Evolutionary conservation across 352 stramenopile genomes (phyloP).

Genomic region (Phytophthora megakarya): DNA sequence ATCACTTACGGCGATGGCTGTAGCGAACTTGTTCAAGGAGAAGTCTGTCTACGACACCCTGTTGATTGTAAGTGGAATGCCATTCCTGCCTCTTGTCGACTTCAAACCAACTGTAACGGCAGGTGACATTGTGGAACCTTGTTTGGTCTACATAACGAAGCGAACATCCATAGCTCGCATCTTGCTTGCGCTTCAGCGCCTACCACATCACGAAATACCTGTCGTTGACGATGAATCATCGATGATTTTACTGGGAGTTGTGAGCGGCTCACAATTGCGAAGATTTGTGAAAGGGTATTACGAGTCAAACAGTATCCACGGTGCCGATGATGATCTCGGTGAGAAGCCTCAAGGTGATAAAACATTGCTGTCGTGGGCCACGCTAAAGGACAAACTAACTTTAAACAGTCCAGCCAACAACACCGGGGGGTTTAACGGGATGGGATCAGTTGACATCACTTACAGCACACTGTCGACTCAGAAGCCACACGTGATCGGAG

Average conservation of each 20-base stretch:
- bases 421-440: constrained; percentile 66
- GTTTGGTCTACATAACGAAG: constrained; percentile 79
- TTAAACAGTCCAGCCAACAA: constrained; percentile 36
- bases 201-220: constrained; percentile 75
- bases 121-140: constrained; percentile 71
- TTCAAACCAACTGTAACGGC: constrained; percentile 64
- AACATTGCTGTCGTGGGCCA: constrained; percentile 59
- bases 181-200: constrained; percentile 69
- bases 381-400: constrained; percentile 62
- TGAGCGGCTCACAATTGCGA: constrained; percentile 59
- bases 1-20: constrained; percentile 66
- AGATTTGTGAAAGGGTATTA: constrained; percentile 73
- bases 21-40: constrained; percentile 66
- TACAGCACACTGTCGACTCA: constrained; percentile 63
- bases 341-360: constrained; percentile 50
- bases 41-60: constrained; percentile 88
- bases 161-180: constrained; percentile 71
- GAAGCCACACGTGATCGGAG: constrained; percentile 19
- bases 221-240: constrained; percentile 70
- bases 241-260: constrained; percentile 74
- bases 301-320: constrained; percentile 46
- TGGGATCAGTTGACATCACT: constrained; percentile 66
- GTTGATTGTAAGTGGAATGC: constrained; percentile 69
- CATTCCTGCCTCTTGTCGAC: constrained; percentile 85
- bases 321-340: constrained; percentile 75